Evolutionary conservation across 495 filamentous ascomycete species (phyloP).

Genomic region (Talaromyces proteolyticus): DNA sequence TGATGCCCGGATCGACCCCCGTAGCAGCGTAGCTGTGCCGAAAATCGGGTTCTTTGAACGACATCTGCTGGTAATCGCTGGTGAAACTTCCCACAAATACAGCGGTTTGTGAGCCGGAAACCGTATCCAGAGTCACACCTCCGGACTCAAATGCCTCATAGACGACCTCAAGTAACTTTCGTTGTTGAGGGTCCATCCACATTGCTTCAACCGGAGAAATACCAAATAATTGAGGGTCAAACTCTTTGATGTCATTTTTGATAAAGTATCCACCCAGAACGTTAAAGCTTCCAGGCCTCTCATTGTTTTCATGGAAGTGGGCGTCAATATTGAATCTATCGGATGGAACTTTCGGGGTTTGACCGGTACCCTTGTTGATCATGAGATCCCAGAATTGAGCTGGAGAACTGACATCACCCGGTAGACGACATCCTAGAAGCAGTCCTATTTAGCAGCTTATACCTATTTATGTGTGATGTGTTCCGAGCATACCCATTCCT

Average conservation of each 20-base stretch:
- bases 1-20: conserved; percentile 18
- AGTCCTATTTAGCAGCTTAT: too few species aligned
- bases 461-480: too few species aligned
- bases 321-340: conserved; percentile 32
- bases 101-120: conserved; percentile 9
- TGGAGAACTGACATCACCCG: conserved; percentile 36
- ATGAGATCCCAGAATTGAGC: conserved; percentile 42
- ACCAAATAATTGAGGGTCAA: conserved; percentile 19
- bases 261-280: conserved; percentile 8
- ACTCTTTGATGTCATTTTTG: not conserved
- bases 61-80: conserved; percentile 18
- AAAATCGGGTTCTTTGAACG: conserved; percentile 22
- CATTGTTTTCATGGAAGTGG: conserved; percentile 20
- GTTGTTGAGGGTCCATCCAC: conserved; percentile 52
- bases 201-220: conserved; percentile 38
- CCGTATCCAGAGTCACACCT: conserved; percentile 12
- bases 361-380: conserved; percentile 11
- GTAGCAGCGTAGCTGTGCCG: conserved; percentile 9
- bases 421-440: conserved; percentile 29
- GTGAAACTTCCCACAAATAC: conserved; percentile 14
- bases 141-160: conserved; percentile 17
- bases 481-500: conserved; percentile 5
- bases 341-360: conserved; percentile 12
- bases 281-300: conserved; percentile 9
- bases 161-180: conserved; percentile 46